Evolutionary conservation across 257 asterid genomes (phyloP).

Genomic region (Paulownia fortunei): DNA sequence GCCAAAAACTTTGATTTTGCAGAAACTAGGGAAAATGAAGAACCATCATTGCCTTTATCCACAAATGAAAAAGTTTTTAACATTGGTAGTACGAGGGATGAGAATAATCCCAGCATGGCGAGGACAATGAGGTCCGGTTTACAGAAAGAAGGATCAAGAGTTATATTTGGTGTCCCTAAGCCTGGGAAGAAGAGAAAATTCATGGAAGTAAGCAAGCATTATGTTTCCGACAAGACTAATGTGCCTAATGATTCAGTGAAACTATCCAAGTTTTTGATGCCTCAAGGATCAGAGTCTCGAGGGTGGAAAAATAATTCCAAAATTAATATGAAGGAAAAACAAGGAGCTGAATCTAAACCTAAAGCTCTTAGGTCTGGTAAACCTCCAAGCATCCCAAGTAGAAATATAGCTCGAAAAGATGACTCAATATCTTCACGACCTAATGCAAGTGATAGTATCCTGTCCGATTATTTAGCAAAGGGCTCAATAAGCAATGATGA

Average conservation of each 20-base stretch:
- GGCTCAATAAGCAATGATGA: slow-evolving; percentile 53
- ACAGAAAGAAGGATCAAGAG: slow-evolving; percentile 79
- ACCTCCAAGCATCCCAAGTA: slow-evolving; percentile 64
- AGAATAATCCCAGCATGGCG: slow-evolving; percentile 52
- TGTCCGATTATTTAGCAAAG: slow-evolving; percentile 41
- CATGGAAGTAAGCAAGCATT: slow-evolving; percentile 97
- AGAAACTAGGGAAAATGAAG: slow-evolving; percentile 48
- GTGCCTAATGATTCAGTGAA: slow-evolving; percentile 61
- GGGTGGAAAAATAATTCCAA: slow-evolving; percentile 60
- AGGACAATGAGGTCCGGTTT: slow-evolving; percentile 76
- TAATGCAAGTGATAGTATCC: slow-evolving; percentile 39
- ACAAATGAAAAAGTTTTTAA: slow-evolving; percentile 64
- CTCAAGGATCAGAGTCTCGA: slow-evolving; percentile 66
- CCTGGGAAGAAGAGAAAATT: slow-evolving; percentile 96
- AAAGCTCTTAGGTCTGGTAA: slow-evolving; percentile 65
- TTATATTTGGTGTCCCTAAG: slow-evolving; percentile 86
- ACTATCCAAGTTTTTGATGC: slow-evolving; percentile 56
- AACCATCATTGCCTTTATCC: slow-evolving; percentile 61
- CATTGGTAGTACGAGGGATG: slow-evolving; percentile 64
- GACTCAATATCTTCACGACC: slow-evolving; percentile 54
- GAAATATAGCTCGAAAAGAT: slow-evolving; percentile 59
- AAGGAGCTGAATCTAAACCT: slow-evolving; percentile 52
- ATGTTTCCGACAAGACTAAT: slow-evolving; percentile 66
- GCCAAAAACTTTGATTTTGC: slow-evolving; percentile 43
- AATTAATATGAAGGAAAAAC: slow-evolving; percentile 67